Evolutionary conservation across 2,329 filamentous ascomycete species (phyloP).

Genomic region (Penicillium sp.): DNA sequence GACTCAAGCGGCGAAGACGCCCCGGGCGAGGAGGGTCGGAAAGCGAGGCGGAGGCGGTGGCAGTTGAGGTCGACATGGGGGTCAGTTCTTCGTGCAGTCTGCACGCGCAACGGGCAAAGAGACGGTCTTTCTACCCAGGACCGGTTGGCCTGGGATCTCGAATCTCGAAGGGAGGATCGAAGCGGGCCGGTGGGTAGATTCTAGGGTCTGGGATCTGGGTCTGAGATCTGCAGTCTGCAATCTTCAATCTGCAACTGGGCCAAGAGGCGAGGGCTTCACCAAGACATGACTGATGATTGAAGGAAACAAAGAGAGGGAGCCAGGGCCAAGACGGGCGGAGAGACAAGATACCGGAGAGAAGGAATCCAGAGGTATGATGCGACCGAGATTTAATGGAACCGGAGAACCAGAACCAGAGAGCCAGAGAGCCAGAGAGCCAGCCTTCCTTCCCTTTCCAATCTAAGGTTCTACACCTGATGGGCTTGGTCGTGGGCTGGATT

Average conservation of each 20-base stretch:
- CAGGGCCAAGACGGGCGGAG: neutral
- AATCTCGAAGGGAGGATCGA: neutral
- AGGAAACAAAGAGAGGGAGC: slow-evolving; percentile 1
- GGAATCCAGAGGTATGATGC: neutral
- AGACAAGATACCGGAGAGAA: neutral
- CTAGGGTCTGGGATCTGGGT: neutral
- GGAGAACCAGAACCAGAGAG: neutral
- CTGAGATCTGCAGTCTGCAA: slow-evolving; percentile 12
- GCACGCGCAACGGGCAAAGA: neutral
- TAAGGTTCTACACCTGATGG: no score
- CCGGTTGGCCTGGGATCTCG: neutral
- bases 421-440: neutral
- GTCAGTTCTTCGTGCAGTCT: slow-evolving; percentile 1
- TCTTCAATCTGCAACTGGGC: slow-evolving; percentile 18
- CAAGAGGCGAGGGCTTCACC: slow-evolving; percentile 6
- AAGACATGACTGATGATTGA: slow-evolving; percentile 9
- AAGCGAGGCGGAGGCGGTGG: slow-evolving; percentile 38
- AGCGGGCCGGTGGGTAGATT: neutral
- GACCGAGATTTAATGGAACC: neutral
- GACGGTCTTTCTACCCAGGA: neutral
- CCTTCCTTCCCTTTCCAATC: neutral
- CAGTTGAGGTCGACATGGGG: slow-evolving; percentile 33
- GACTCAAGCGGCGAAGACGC: slow-evolving; percentile 41
- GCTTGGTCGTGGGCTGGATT: neutral
- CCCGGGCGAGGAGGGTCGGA: slow-evolving; percentile 34